Evolutionary conservation across 73 alveolate species (phyloP).

Genomic region (Tetrahymena thermophila): DNA sequence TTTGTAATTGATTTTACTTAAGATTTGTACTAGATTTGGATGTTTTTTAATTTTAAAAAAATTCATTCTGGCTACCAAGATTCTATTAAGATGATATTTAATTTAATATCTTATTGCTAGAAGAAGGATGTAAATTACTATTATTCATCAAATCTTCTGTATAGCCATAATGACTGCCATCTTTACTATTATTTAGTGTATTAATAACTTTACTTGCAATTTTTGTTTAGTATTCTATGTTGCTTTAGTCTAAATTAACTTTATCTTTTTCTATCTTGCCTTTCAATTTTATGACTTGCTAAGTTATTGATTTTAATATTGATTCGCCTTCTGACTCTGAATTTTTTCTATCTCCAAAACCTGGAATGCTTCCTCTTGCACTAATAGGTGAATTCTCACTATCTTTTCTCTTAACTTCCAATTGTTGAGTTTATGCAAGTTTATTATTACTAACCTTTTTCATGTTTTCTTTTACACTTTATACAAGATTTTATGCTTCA

Average conservation of each 20-base stretch:
- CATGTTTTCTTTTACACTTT: neutral
- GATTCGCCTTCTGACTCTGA: neutral
- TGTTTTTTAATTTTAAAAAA: neutral
- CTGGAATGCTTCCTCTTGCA: neutral
- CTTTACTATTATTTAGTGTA: neutral
- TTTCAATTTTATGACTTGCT: neutral
- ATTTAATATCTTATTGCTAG: neutral
- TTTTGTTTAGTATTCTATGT: neutral
- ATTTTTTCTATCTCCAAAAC: neutral
- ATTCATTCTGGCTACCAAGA: neutral
- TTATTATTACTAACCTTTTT: neutral
- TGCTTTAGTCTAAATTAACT: neutral
- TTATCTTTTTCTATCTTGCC: neutral
- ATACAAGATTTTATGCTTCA: neutral
- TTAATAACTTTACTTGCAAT: neutral
- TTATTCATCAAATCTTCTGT: neutral
- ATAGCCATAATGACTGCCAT: neutral
- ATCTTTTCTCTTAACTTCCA: neutral
- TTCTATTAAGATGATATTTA: neutral
- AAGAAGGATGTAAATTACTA: neutral
- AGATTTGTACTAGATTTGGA: neutral
- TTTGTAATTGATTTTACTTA: too few relatives aligned
- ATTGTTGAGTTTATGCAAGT: neutral
- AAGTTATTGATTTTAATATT: neutral
- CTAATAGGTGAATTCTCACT: neutral